Base-by-base conservation (phyloP, 257 asterid species). In the Rehmannia glutinosa region DNA sequence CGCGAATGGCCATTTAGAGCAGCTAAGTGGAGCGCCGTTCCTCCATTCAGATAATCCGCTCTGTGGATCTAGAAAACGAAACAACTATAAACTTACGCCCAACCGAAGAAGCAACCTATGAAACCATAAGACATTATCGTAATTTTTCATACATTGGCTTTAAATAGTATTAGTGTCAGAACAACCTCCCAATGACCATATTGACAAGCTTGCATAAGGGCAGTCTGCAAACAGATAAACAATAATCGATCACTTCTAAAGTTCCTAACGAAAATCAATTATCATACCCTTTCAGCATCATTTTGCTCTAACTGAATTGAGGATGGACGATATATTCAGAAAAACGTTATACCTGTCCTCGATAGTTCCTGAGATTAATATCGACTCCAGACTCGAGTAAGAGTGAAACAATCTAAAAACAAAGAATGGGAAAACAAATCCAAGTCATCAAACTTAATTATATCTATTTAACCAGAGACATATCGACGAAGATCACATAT, bases 131-230 rank as follows among this genome's bases (percentile, higher is more conserved):
- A 73, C 69, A 38, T n/a, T n/a, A 73, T 54, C 27, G 51, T 35
- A n/a, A 49, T 52, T 12, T 51, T 19, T 47, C 91, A 35, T 91
- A 91, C 97, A 79, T 86, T 88, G 60, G 97, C 95, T 81, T 77
- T 86, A 67, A 75, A 84, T 52, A 91, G 86, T 69, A 91, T 78
- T 66, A 91, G 84, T 16, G 86, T 88, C 90, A 82, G 97, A 78
- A 86, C 96, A 69, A 88, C 95, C 75, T 91, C 97, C 97, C 97
- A 91, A 58, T 91, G 96, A 69, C 97, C 96, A 73, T 80, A 84
- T 74, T 88, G 96, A 69, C 96, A 91, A 69, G 96, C 97, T 87
- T 88, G 97, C 96, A 91, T 91, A 89, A 91, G 52, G 43, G 97
- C 96, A 43, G 96, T 91, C 97, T 91, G 87, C 77, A 70, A 75